Evolutionary conservation across 805 yeast genomes (phyloP), one percentile per base, ranked within the genome.

Genomic region (Diddensiella santjacobensis): DNA sequence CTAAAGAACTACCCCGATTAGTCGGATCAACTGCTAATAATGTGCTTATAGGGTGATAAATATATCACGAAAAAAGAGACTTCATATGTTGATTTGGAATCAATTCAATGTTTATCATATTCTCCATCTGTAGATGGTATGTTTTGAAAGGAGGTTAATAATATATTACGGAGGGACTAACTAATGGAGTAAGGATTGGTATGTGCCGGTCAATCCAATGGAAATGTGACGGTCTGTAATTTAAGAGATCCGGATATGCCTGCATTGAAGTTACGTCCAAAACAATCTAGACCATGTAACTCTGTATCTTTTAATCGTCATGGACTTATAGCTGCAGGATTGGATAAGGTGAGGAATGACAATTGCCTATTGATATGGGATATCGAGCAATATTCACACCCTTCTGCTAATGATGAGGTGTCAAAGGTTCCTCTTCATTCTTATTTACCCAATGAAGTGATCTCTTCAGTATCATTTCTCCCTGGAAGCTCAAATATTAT

Each of bases 281-380:
- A 79, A 47, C 88, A 82, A 51, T 72, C 79, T 17, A 71, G 96
- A 47, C 83, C 91, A 1, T 84, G 95, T 56, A 87, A 87, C 57
- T 66, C 90, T 0, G 57, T 88, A 1, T 76, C 90, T 0, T 84
- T 89, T 66, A 86, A 80, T 60, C 69, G 73, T 22, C 70, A 72
- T 24, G 84, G 84, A 1, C 64, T 84, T 24, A 70, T 89, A 3
- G 96, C 87, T 0, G 79, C 83, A 31, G 96, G 95, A 0, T 75
- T 83, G 49, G 96, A 88, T 53, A 78, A 87, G 55, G 83, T 84
- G 18, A 73, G 89, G 45, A 86, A 79, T 54, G 95, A 86, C 57
- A 78, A 80, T 50, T 81, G 91, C 19, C 67, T 90, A 39, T 84
- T 84, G 55, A 72, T 90, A 3, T 90, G 93, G 90, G 88, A 87